phyloP scores from a whole-genome alignment of 805 yeast species.

The Cyberlindnera mrakii region DNA sequence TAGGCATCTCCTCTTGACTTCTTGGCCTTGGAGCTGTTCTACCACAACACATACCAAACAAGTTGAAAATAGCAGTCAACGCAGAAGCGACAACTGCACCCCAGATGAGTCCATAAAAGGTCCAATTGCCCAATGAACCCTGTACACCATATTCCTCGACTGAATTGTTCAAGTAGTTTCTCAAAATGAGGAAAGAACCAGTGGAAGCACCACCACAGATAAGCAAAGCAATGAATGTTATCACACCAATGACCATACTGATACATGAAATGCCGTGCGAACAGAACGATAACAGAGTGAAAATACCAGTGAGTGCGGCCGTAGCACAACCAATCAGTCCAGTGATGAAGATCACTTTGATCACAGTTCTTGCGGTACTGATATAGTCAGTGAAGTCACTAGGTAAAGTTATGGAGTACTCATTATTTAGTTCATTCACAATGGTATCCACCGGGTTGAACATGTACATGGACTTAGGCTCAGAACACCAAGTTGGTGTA shows the following conservation, averaged over 20 bases:
- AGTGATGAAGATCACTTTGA: conserved; percentile 55
- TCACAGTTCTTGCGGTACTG: conserved; percentile 37
- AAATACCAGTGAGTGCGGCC: conserved; percentile 35
- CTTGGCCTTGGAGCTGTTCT: conserved; percentile 10
- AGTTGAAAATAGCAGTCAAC: conserved; percentile 28
- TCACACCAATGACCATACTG: conserved; percentile 37
- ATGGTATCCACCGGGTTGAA: conserved; percentile 44
- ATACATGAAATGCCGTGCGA: conserved; percentile 39
- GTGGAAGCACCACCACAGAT: conserved; percentile 54
- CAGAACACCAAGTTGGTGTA: conserved; percentile 43
- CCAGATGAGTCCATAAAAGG: conserved; percentile 60
- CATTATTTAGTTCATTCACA: conserved; percentile 19
- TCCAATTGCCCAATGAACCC: conserved; percentile 40
- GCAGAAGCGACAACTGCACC: conserved; percentile 46
- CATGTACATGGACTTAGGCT: conserved; percentile 47
- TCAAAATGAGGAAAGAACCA: conserved; percentile 48
- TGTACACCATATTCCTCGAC: conserved; percentile 45
- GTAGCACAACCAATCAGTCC: conserved; percentile 42
- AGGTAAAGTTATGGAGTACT: conserved; percentile 39
- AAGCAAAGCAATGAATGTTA: conserved; percentile 33
- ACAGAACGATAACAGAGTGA: conserved; percentile 39
- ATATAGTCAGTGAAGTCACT: conserved; percentile 41
- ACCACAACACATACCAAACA: conserved; percentile 38
- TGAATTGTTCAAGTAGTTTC: conserved; percentile 44
- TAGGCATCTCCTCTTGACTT: conserved; percentile 9